phyloP scores from a whole-genome alignment of 1,284 basidiomycete species.

The Cutaneotrichosporon cutaneum region DNA sequence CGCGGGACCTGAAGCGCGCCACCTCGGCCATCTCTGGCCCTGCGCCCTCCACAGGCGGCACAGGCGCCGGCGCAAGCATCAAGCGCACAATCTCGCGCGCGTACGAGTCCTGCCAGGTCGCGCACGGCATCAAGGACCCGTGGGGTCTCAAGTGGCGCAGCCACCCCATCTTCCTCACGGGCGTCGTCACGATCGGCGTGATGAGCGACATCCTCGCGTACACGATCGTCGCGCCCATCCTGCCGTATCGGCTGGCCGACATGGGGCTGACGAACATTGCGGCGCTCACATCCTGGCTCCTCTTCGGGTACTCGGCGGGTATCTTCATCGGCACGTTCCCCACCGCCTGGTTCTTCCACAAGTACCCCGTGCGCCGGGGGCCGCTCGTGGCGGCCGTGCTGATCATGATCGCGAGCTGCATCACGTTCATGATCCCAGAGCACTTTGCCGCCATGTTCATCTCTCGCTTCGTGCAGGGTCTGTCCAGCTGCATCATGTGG shows the following conservation, averaged over 20 bases:
- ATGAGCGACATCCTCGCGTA: conserved; percentile 43
- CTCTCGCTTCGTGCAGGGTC: conserved; percentile 68
- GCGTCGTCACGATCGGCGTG: conserved; percentile 38
- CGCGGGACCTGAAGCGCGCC: neutral
- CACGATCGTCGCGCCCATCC: conserved; percentile 58
- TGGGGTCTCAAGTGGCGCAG: conserved; percentile 34
- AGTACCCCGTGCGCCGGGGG: conserved; percentile 56
- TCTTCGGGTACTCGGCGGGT: conserved; percentile 44
- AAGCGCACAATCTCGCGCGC: neutral
- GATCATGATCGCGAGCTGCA: conserved; percentile 53
- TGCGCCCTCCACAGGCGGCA: neutral
- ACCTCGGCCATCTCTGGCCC: neutral
- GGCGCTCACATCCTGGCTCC: conserved; percentile 40
- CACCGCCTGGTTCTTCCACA: conserved; percentile 67
- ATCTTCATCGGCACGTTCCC: conserved; percentile 62
- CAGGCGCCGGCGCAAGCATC: neutral
- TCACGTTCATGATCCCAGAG: conserved; percentile 74
- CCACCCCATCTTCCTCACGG: conserved; percentile 40
- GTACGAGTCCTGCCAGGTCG: neutral
- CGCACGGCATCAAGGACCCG: conserved; percentile 8
- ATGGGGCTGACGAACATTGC: conserved; percentile 41
- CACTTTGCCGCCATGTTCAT: conserved; percentile 69
- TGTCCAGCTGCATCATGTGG: conserved; percentile 73
- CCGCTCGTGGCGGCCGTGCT: conserved; percentile 60
- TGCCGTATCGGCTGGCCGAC: conserved; percentile 60